Base-by-base conservation (phyloP, 2,329 filamentous ascomycete species). In the Xylariaceae sp. region DNA sequence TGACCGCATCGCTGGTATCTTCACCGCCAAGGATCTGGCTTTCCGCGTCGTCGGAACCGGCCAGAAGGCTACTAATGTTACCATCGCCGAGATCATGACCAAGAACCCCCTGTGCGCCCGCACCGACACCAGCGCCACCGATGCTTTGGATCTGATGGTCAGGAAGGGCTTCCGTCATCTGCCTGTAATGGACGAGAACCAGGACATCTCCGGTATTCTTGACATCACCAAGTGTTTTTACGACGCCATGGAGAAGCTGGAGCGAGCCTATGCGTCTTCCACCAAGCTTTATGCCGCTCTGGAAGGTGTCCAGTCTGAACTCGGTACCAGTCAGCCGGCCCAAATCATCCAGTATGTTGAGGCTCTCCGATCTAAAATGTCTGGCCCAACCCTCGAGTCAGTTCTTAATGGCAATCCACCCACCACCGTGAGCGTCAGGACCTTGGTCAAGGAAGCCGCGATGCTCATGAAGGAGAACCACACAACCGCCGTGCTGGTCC, bases 201-300 rank as follows among this genome's bases (percentile, higher is more conserved):
- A 99, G 72, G 92, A 99, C 66, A 99, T 99, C 55, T 95, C 91
- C 7, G 94, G 94, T 75, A 91, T 99, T 59, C 76, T 99, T 47
- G 94, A 99, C 71, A 99, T 99, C 62, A 99, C 94, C 49, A 99
- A 97, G 73, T 99, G 94, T 73, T 99, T 99, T 72, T 99, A 99
- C 72, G 94, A 99, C 72, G 94, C 94, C 39, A 99, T 99, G 94
- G 94, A 99, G 77, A 99, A 99, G 77, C 76, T 99, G 53, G 94
- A 99, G 76, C 87, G 94, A 45, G 94, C 94, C 44, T 99, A 99
- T 70, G 90, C 90, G 58, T 97, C 94, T 14, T 99, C 94, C n/a
- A 85, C 94, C 60, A 96, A 96, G 72, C 81, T 99, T 18, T 97
- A 99, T 69, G 94, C 97, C 75, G 94, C 94, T 32, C 75, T 99